A percentile compares a stretch with the other conserved stretches of the same genome.
Evolutionary conservation across 169 alveolate species (phyloP).

Genomic region (Cryptosporidium bovis): DNA sequence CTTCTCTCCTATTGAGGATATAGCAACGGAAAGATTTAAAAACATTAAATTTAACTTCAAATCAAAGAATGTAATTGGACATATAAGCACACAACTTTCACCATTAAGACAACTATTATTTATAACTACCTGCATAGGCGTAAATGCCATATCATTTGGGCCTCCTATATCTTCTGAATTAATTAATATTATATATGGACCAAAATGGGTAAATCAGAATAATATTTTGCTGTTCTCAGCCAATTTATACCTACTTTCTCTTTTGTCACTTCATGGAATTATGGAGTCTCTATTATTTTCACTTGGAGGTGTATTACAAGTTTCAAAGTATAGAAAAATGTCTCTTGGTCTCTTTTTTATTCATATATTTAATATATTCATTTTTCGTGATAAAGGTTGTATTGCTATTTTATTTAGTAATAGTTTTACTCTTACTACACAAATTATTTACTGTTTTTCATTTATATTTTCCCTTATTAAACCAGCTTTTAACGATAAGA

Average conservation of each 20-base stretch:
- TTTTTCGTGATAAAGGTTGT: constrained; percentile 11
- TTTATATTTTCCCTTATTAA: neutral
- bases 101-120: constrained; percentile 60
- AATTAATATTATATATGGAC: constrained; percentile 17
- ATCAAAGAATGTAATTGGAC: neutral
- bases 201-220: constrained; percentile 24
- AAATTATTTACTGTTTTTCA: constrained; percentile 10
- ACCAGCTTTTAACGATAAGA: neutral
- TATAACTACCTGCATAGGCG: constrained; percentile 14
- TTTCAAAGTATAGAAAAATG: constrained; percentile 27
- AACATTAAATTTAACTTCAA: neutral
- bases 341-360: constrained; percentile 1
- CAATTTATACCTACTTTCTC: constrained; percentile 8
- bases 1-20: constrained; percentile 63
- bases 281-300: constrained; percentile 40
- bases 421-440: neutral
- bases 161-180: constrained; percentile 32
- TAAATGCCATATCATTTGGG: constrained; percentile 35
- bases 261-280: constrained; percentile 51
- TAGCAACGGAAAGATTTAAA: constrained; percentile 30
- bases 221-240: constrained; percentile 6
- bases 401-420: neutral
- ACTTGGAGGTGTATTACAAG: neutral
- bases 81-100: neutral
- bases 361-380: constrained; percentile 10